Evolutionary conservation across 768 basidiomycete species (phyloP), one percentile per base, ranked within the genome.

Genomic region (Russula griseocarnosa): DNA sequence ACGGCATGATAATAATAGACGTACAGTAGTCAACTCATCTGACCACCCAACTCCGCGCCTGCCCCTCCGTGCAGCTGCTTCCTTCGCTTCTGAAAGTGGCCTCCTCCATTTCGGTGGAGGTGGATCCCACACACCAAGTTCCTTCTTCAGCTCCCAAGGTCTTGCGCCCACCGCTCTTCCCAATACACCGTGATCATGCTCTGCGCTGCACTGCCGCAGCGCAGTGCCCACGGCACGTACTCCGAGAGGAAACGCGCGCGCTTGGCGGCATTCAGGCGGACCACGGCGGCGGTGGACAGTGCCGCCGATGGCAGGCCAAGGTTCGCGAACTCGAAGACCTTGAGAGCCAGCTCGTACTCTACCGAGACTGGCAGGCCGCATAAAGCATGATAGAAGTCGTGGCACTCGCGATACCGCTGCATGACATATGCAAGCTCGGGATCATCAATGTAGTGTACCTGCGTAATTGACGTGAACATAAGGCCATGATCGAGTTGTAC

Each of bases 401-500:
- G 97, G 67, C 90, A 96, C 77, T 99, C 95, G 28, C 96, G 88
- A 74, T 98, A 99, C 56, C 96, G 88, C 69, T 95, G 92, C 90
- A 99, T 93, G 60, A 98, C 91, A 74, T 97, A 98, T 28, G 97
- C 97, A 13, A 97, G 83, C 71, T 97, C 95, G 2, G 94, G 94
- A 71, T 98, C 93, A 71, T 90, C 84, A 61, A 98, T 88, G 71
- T 98, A 98, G 68, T 88, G 91, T 7, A 97, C 95, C 95, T 98
- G 70, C 11, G 62, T 9, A 36, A 11, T 42, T 30, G 65, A 59
- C 24, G 22, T 61, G 26, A 60, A 54, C 11, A 53, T 65, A 18
- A 49, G 14, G 64, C 51, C 50, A 18, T 47, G 44, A 40, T 14
- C 5, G 5, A 36, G n/a, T 60, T 26, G 58, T 30, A 50, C 16